These are phyloP conservation scores for Fusarium sambucinum DNA, from an alignment of 2,329 filamentous ascomycete genomes.

Conservation along the genomic window DNA sequence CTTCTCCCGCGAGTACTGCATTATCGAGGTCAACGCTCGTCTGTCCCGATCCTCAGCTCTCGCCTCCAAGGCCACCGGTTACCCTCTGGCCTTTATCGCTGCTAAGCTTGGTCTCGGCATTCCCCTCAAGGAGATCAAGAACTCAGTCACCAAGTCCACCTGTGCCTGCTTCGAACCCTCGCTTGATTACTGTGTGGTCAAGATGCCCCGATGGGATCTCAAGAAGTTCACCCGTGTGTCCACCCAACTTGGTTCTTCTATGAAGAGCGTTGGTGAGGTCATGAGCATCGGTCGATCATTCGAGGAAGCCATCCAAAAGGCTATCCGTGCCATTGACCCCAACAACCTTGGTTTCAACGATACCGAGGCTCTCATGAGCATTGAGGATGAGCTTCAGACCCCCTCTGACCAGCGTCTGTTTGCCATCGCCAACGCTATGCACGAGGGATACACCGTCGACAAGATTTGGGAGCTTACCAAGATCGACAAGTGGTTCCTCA, in stretches of 20 bases:
- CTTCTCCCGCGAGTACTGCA: conserved; percentile 95
- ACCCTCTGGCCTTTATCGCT: conserved; percentile 94
- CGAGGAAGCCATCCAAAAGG: conserved; percentile 98
- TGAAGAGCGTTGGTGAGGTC: conserved; percentile 99
- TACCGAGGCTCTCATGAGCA: conserved; percentile 91
- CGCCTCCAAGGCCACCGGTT: conserved; percentile 96
- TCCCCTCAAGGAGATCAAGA: conserved; percentile 94
- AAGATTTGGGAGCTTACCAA: conserved; percentile 99
- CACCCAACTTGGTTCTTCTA: conserved; percentile 94
- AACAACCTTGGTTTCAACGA: conserved; percentile 96
- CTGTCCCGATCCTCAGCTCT: conserved; percentile 94
- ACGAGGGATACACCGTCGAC: conserved; percentile 90
- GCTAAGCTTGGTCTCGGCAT: conserved; percentile 96
- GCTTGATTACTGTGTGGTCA: conserved; percentile 97
- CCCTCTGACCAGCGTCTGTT: conserved; percentile 98
- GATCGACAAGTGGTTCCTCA: conserved; percentile 99
- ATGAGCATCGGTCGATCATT: conserved; percentile 98
- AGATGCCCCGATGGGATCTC: conserved; percentile 98
- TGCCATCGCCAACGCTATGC: conserved; percentile 98
- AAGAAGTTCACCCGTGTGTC: conserved; percentile 99
- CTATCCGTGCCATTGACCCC: conserved; percentile 94
- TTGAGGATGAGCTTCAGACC: conserved; percentile 95
- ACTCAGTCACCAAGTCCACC: conserved; percentile 94
- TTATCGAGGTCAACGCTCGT: conserved; percentile 98
- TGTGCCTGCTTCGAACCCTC: conserved; percentile 99